Evolutionary conservation across 768 basidiomycete species (phyloP), one percentile per base, ranked within the genome.

Genomic region (Pluteus cervinus): DNA sequence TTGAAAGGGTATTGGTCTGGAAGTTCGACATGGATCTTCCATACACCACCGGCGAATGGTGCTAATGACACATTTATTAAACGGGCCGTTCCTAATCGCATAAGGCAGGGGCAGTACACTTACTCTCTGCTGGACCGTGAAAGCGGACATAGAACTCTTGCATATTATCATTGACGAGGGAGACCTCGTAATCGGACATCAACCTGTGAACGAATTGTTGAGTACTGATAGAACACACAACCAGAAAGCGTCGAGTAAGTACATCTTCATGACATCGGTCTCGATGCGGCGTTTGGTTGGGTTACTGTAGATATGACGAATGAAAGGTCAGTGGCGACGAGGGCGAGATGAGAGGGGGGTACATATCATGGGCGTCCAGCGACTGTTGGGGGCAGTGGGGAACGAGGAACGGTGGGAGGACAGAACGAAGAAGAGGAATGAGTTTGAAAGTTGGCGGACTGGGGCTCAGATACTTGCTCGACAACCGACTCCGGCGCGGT

Each of bases 261-360:
- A 94, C 94, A 99, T 69, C 70, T 97, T 98, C 94, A 97, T 96
- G 37, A 99, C 94, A 71, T 99, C 96, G 33, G 92, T 97, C 62
- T 98, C 94, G 60, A 96, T 93, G 43, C 94, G 84, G 43, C 94
- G 86, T 63, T 88, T 96, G 61, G 68, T 70, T 45, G 88, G 83
- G 52, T 82, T 81, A 55, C 83, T 79, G 87, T 86, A 63, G 45
- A 62, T 16, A 17, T 47, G 60, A 45, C 23, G 50, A 30, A 42
- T 29, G 39, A 43, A 31, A 41, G 46, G 37, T 43, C 34, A 58
- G 41, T 44, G 37, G n/a, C 22, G 28, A 36, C 8, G 18, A 33
- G 17, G 28, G 6, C 16, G 33, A 20, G 23, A 20, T 6, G 18
- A 11, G 25, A 30, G 21, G 40, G 36, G n/a, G 21, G 16, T 11